phyloP scores from a whole-genome alignment of 2,329 filamentous ascomycete genomes.

The Penicillium sclerotigenum region DNA sequence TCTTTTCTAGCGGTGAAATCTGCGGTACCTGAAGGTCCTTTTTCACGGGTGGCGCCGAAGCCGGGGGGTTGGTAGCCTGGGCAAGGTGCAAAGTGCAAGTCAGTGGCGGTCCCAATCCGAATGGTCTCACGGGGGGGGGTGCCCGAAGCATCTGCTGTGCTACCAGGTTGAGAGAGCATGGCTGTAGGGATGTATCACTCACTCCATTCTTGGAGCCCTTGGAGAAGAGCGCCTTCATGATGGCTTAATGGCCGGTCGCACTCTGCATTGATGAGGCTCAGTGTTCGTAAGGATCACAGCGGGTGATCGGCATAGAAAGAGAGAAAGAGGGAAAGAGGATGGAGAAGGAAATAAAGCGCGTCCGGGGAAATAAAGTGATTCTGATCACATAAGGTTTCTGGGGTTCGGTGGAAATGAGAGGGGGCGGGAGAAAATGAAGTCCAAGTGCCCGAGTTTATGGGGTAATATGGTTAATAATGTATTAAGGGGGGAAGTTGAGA shows the following conservation, averaged over 20 bases:
- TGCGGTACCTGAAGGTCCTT: slow-evolving; percentile 58
- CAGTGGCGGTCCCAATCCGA: slow-evolving; percentile 16
- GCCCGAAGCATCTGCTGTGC: slow-evolving; percentile 15
- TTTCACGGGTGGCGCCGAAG: slow-evolving; percentile 51
- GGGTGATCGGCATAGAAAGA: background rate
- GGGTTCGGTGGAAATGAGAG: slow-evolving; percentile 15
- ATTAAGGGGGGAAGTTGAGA: background rate
- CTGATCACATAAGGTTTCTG: slow-evolving; percentile 16
- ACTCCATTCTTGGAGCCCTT: slow-evolving; percentile 41
- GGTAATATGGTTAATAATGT: too few relatives aligned
- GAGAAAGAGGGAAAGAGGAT: background rate
- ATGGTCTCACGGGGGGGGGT: slow-evolving; percentile 15
- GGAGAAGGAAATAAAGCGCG: background rate
- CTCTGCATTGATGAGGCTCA: slow-evolving; percentile 28
- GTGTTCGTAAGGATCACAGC: background rate
- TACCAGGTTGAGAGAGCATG: slow-evolving; percentile 13
- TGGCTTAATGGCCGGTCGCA: slow-evolving; percentile 23
- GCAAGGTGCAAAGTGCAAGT: slow-evolving; percentile 8
- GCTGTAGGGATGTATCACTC: slow-evolving; percentile 16
- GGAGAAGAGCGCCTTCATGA: slow-evolving; percentile 43
- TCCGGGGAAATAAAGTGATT: slow-evolving; percentile 1
- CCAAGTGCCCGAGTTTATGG: background rate
- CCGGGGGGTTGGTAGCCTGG: slow-evolving; percentile 49
- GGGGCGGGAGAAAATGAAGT: slow-evolving; percentile 20
- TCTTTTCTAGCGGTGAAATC: slow-evolving; percentile 64